Conservation (phyloP, 2,329 filamentous ascomycete species). For the Stachybotrys elegans region DNA sequence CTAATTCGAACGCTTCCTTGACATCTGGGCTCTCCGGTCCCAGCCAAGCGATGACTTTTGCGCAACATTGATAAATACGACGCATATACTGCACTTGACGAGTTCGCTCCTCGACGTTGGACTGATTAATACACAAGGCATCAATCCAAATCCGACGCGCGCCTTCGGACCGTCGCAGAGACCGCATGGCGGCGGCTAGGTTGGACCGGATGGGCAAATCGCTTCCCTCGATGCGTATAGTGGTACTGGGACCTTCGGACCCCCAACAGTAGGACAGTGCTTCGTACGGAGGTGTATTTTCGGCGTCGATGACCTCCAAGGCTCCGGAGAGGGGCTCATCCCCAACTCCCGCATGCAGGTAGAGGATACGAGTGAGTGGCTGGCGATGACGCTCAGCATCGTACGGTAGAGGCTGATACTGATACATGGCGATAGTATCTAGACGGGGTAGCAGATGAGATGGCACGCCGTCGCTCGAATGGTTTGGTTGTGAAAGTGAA, state of each 20-base stretch:
- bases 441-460: too few species aligned
- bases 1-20: conserved; percentile 1
- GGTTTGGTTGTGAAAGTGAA: too few species aligned
- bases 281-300: conserved; percentile 10
- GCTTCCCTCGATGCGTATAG: background rate
- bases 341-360: conserved; percentile 6
- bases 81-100: conserved; percentile 4
- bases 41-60: background rate
- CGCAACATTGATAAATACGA: background rate
- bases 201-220: background rate
- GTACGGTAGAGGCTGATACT: conserved; percentile 9
- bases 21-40: background rate
- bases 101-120: background rate
- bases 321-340: conserved; percentile 9
- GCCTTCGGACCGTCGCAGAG: background rate
- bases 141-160: conserved; percentile 2
- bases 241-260: conserved; percentile 1
- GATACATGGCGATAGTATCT: too few species aligned
- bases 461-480: too few species aligned
- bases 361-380: conserved; percentile 9
- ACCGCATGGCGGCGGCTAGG: background rate
- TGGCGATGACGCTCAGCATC: conserved; percentile 4
- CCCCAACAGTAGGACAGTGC: conserved; percentile 13
- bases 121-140: conserved; percentile 3
- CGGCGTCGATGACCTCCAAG: conserved; percentile 7